A percentile compares a stretch with the other conserved stretches of the same genome.
Conservation (phyloP, 2,329 filamentous ascomycete genomes). For the Pestalotiopsis sp. region DNA sequence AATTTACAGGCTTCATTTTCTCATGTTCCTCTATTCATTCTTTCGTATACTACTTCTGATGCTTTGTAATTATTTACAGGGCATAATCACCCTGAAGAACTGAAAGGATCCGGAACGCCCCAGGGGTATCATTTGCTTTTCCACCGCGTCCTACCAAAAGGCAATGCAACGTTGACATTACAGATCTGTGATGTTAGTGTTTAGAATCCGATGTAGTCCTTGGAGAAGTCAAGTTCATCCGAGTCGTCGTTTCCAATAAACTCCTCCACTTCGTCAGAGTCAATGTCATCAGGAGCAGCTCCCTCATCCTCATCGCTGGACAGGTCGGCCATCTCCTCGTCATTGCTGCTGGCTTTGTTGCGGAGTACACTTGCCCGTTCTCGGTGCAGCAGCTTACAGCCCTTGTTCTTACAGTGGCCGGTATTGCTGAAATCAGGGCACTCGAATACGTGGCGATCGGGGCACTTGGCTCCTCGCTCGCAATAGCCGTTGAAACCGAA, state of each 20-base stretch:
- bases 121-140: not conserved
- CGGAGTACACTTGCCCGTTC: slow-evolving; percentile 82
- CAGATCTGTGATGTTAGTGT: slow-evolving; percentile 27
- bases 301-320: slow-evolving; percentile 78
- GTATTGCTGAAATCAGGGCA: slow-evolving; percentile 95
- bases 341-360: slow-evolving; percentile 53
- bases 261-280: slow-evolving; percentile 75
- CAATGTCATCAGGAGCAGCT: slow-evolving; percentile 73
- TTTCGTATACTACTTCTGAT: slow-evolving; percentile 1
- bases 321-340: slow-evolving; percentile 66
- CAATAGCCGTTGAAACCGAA: slow-evolving; percentile 92
- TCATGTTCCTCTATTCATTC: not conserved
- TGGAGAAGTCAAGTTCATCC: slow-evolving; percentile 57
- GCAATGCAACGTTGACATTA: slow-evolving; percentile 13
- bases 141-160: slow-evolving; percentile 7
- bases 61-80: slow-evolving; percentile 2
- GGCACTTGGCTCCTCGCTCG: slow-evolving; percentile 75
- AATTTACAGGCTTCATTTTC: not conserved
- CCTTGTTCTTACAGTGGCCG: slow-evolving; percentile 77
- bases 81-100: not conserved
- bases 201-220: slow-evolving; percentile 60
- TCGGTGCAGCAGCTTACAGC: slow-evolving; percentile 85
- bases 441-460: slow-evolving; percentile 85
- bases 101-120: slow-evolving; percentile 2
- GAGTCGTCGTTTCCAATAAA: slow-evolving; percentile 59